Evolutionary conservation across 768 basidiomycete species (phyloP).

Genomic region (Auriscalpium microsporum): DNA sequence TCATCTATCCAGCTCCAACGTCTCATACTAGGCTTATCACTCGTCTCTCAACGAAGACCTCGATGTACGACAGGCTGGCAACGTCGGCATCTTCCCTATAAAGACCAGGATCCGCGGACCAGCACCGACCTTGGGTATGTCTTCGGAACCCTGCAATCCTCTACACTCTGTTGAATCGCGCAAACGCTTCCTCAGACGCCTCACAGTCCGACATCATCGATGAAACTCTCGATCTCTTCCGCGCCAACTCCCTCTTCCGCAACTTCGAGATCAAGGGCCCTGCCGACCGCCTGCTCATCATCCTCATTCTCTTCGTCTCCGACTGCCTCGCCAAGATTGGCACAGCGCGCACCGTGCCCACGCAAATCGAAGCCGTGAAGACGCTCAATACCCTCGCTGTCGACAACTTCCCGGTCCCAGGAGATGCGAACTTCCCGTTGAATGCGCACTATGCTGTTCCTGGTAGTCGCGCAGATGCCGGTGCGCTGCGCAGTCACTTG

Average conservation of each 20-base stretch:
- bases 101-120: constrained; percentile 89
- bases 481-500: constrained; percentile 35
- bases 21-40: constrained; percentile 75
- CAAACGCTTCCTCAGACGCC: constrained; percentile 40
- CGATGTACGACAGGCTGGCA: constrained; percentile 80
- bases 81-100: constrained; percentile 84
- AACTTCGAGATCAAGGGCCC: constrained; percentile 99
- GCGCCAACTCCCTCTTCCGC: constrained; percentile 97
- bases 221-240: constrained; percentile 93
- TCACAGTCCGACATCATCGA: constrained; percentile 84
- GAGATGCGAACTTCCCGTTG: constrained; percentile 89
- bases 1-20: neutral
- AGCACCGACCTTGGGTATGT: constrained; percentile 61
- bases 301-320: constrained; percentile 95
- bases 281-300: constrained; percentile 91
- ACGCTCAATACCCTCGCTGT: constrained; percentile 85
- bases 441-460: constrained; percentile 89
- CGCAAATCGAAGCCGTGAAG: constrained; percentile 82
- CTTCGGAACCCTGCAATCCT: neutral
- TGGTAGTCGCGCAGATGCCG: constrained; percentile 66
- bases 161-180: constrained; percentile 2
- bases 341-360: constrained; percentile 53
- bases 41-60: constrained; percentile 84
- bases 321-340: constrained; percentile 94
- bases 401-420: constrained; percentile 89